A percentile compares a stretch with the other conserved stretches of the same genome.
phyloP scores from a whole-genome alignment of 2,329 filamentous ascomycete species.

The Lasiodiplodia gonubiensis region DNA sequence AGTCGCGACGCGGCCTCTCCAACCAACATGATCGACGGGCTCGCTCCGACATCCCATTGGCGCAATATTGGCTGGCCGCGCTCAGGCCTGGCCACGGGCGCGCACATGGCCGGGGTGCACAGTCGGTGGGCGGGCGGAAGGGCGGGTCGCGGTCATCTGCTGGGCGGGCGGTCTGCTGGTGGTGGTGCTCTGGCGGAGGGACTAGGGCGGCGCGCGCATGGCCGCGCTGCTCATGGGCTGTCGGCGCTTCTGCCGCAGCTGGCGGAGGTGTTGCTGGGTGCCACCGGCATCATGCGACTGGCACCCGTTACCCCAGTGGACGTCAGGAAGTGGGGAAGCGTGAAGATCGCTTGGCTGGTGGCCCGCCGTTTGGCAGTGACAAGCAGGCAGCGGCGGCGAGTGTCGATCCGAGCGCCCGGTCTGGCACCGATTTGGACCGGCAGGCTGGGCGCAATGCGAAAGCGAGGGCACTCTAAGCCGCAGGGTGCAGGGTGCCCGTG shows the following conservation, averaged over 20 bases:
- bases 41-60: slow-evolving; percentile 20
- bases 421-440: slow-evolving; percentile 21
- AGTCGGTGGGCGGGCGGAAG: slow-evolving; percentile 4
- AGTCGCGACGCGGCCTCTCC: slow-evolving; percentile 10
- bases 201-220: neutral
- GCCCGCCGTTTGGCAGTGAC: slow-evolving; percentile 24
- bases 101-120: slow-evolving; percentile 9
- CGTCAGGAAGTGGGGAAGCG: slow-evolving; percentile 22
- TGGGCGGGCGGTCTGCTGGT: slow-evolving; percentile 1
- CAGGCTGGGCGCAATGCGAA: slow-evolving; percentile 25
- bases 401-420: slow-evolving; percentile 25
- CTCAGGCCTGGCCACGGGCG: slow-evolving; percentile 13
- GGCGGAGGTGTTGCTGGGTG: slow-evolving; percentile 1
- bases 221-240: neutral
- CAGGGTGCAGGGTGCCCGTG: neutral
- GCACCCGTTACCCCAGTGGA: slow-evolving; percentile 22
- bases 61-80: slow-evolving; percentile 16
- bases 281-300: slow-evolving; percentile 17
- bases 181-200: neutral
- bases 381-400: slow-evolving; percentile 22
- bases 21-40: slow-evolving; percentile 25
- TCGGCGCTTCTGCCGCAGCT: slow-evolving; percentile 1
- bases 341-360: slow-evolving; percentile 25
- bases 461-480: slow-evolving; percentile 13
- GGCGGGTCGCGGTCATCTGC: slow-evolving; percentile 14